phyloP scores from a whole-genome alignment of 495 filamentous ascomycete genomes.

The Daldinia bambusicola region DNA sequence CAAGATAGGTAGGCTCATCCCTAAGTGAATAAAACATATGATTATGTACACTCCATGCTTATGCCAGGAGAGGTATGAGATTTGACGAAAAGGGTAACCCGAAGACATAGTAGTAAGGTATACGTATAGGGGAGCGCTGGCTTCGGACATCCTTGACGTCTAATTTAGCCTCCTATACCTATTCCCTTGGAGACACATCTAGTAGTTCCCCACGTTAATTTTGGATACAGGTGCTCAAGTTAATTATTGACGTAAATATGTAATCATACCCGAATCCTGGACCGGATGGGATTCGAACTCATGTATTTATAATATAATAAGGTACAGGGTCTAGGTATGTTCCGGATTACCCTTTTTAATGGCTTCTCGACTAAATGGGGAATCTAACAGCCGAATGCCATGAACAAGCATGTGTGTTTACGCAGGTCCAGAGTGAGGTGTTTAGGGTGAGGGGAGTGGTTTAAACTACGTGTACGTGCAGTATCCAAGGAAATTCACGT shows the following conservation, averaged over 20 bases:
- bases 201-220: background rate
- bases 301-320: background rate
- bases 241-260: background rate
- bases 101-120: background rate
- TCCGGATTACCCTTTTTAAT: background rate
- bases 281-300: background rate
- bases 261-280: no score
- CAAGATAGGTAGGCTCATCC: background rate
- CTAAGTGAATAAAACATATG: background rate
- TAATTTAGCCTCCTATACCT: background rate
- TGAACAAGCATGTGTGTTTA: background rate
- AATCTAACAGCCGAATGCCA: background rate
- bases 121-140: background rate
- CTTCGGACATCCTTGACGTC: background rate
- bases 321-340: background rate
- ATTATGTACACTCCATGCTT: background rate
- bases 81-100: slow-evolving; percentile 1
- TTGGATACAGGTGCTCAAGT: background rate
- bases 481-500: background rate
- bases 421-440: background rate
- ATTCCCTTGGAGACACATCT: background rate
- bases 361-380: background rate
- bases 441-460: background rate
- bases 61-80: background rate
- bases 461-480: background rate